Conservation (phyloP, 2,329 filamentous ascomycete genomes). For the Orbilia blumenaviensis region DNA sequence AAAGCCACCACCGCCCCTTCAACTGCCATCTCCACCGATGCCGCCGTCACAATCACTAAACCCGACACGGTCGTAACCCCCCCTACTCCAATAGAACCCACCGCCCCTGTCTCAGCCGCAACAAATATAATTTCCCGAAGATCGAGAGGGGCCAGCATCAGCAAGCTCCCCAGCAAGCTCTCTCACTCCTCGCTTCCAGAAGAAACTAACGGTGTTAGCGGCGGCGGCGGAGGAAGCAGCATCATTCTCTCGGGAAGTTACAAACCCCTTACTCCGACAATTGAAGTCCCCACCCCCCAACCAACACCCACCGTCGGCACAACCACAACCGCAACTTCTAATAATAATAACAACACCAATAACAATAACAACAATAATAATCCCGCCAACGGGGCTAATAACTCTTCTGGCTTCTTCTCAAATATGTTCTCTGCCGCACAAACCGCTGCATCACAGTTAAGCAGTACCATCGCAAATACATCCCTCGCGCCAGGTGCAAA, state of each 20-base stretch:
- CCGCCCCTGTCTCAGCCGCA: slow-evolving; percentile 24
- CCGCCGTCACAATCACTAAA: slow-evolving; percentile 24
- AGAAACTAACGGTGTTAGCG: slow-evolving; percentile 8
- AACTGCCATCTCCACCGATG: slow-evolving; percentile 23
- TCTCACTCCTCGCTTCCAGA: slow-evolving; percentile 50
- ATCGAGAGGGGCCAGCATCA: slow-evolving; percentile 40
- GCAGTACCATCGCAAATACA: slow-evolving; percentile 68
- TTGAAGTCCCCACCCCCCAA: slow-evolving; percentile 69
- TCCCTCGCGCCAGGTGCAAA: slow-evolving; percentile 60
- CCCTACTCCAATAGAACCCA: slow-evolving; percentile 47
- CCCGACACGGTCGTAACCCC: slow-evolving; percentile 50
- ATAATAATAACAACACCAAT: neutral
- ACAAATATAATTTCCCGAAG: slow-evolving; percentile 43
- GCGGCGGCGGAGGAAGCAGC: too few species aligned
- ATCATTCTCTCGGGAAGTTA: slow-evolving; percentile 20
- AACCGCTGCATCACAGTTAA: slow-evolving; percentile 83
- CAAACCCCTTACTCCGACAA: slow-evolving; percentile 75
- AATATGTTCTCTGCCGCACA: slow-evolving; percentile 92
- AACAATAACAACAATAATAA: neutral
- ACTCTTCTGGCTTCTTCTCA: slow-evolving; percentile 80
- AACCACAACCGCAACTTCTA: slow-evolving; percentile 58
- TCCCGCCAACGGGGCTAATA: slow-evolving; percentile 59
- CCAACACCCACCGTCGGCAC: slow-evolving; percentile 68
- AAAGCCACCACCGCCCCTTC: neutral
- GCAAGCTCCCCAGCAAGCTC: slow-evolving; percentile 49